A percentile compares a stretch with the other conserved stretches of the same genome.
These are phyloP conservation scores for Ophiostoma populinum DNA, from an alignment of 2,329 filamentous ascomycete genomes.

Conservation along the genomic window DNA sequence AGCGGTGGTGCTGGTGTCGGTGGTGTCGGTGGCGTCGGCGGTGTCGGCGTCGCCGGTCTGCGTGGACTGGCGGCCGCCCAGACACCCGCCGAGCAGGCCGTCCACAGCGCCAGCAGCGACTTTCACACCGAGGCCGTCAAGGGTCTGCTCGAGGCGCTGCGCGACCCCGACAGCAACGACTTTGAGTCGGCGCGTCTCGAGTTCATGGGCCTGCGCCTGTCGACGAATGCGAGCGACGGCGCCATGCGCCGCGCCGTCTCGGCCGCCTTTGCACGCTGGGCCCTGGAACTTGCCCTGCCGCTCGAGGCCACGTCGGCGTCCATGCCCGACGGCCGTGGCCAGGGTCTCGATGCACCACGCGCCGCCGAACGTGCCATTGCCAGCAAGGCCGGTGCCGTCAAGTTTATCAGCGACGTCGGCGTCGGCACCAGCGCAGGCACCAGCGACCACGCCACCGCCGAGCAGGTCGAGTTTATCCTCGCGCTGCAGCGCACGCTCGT, in stretches of 20 bases:
- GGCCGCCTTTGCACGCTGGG: slow-evolving; percentile 67
- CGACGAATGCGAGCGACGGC: slow-evolving; percentile 74
- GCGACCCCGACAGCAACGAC: slow-evolving; percentile 52
- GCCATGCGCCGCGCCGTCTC: slow-evolving; percentile 79
- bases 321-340: slow-evolving; percentile 18
- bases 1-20: slow-evolving; percentile 1
- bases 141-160: slow-evolving; percentile 73
- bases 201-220: slow-evolving; percentile 82
- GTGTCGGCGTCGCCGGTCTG: background rate
- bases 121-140: slow-evolving; percentile 81
- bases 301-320: slow-evolving; percentile 17
- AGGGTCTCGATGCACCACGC: slow-evolving; percentile 37
- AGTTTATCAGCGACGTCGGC: slow-evolving; percentile 25
- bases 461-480: slow-evolving; percentile 74
- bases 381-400: slow-evolving; percentile 32
- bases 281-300: slow-evolving; percentile 46
- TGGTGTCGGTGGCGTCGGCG: background rate
- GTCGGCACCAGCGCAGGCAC: slow-evolving; percentile 27
- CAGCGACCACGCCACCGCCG: too few relatives aligned
- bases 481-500: slow-evolving; percentile 67
- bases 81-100: slow-evolving; percentile 13
- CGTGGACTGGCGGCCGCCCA: slow-evolving; percentile 16
- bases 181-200: slow-evolving; percentile 75
- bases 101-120: slow-evolving; percentile 18
- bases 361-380: slow-evolving; percentile 47